Conservation (phyloP, 768 basidiomycete genomes). For the Terana coerulea region DNA sequence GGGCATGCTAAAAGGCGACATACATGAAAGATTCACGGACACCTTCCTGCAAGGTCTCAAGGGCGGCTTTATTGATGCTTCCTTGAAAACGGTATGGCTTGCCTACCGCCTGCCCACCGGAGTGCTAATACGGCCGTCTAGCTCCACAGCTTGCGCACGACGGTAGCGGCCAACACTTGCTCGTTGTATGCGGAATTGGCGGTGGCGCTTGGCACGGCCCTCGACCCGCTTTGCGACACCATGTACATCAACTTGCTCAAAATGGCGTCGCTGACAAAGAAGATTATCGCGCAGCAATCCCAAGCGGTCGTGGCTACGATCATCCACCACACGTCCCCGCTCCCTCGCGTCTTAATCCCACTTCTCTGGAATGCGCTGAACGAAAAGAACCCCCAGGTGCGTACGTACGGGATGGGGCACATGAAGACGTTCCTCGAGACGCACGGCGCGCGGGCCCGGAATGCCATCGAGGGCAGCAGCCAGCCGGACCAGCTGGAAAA, state of each 20-base stretch:
- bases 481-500: constrained; percentile 72
- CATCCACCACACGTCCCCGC: constrained; percentile 64
- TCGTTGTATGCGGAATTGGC: constrained; percentile 75
- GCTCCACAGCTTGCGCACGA: constrained; percentile 89
- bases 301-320: constrained; percentile 69
- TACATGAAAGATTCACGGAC: constrained; percentile 68
- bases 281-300: constrained; percentile 82
- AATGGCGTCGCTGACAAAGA: constrained; percentile 91
- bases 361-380: constrained; percentile 65
- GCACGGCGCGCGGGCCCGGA: constrained; percentile 63
- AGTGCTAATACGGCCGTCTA: constrained; percentile 28
- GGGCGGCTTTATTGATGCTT: constrained; percentile 74
- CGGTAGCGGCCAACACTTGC: constrained; percentile 77
- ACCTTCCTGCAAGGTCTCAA: constrained; percentile 73
- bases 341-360: constrained; percentile 64
- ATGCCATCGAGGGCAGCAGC: constrained; percentile 64
- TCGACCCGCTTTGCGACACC: constrained; percentile 81
- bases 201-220: constrained; percentile 51
- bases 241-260: constrained; percentile 74
- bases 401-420: constrained; percentile 65
- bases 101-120: constrained; percentile 1
- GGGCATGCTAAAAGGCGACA: constrained; percentile 87
- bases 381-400: constrained; percentile 79
- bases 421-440: constrained; percentile 70
- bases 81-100: constrained; percentile 69